These are phyloP conservation scores for Phoenix roebelenii DNA, from an alignment of 176 grass and related monocot species.

Conservation along the genomic window DNA sequence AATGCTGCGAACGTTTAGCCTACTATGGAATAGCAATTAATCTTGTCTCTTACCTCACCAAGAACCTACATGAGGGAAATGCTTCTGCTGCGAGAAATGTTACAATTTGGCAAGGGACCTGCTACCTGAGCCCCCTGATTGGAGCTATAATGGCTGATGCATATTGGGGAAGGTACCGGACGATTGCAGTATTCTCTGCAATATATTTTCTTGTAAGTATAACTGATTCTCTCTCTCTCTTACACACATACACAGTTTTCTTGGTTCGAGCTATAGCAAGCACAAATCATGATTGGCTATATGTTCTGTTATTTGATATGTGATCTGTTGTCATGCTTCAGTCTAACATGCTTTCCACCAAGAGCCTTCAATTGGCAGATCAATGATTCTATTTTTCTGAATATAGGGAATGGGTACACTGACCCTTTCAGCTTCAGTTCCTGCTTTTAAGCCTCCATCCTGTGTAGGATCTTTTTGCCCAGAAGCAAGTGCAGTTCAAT, in stretches of 20 bases:
- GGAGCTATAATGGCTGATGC: conserved; percentile 84
- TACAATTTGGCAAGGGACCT: conserved; percentile 78
- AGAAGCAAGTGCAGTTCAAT: conserved; percentile 48
- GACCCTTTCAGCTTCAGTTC: conserved; percentile 73
- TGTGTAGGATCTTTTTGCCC: conserved; percentile 72
- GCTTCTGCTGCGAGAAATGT: conserved; percentile 66
- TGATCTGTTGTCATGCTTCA: too few relatives aligned
- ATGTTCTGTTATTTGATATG: too few relatives aligned
- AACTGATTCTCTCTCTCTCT: conserved; percentile 1
- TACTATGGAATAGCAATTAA: conserved; percentile 79
- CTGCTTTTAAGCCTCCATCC: conserved; percentile 53
- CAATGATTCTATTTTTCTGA: conserved; percentile 4
- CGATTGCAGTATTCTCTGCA: conserved; percentile 60
- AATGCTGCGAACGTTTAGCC: conserved; percentile 78
- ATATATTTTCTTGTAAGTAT: conserved; percentile 81
- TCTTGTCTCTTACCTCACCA: conserved; percentile 80
- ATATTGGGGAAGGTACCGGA: conserved; percentile 88
- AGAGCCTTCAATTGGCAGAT: too few relatives aligned
- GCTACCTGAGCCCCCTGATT: conserved; percentile 68
- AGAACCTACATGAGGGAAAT: conserved; percentile 77
- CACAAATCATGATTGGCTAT: too few relatives aligned
- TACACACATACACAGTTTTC: too few relatives aligned
- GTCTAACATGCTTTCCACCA: not conserved
- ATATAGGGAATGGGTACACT: conserved; percentile 62
- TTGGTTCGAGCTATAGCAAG: too few relatives aligned